Base-by-base conservation (phyloP, 2,329 filamentous ascomycete genomes). In the Xylariaceae sp. region DNA sequence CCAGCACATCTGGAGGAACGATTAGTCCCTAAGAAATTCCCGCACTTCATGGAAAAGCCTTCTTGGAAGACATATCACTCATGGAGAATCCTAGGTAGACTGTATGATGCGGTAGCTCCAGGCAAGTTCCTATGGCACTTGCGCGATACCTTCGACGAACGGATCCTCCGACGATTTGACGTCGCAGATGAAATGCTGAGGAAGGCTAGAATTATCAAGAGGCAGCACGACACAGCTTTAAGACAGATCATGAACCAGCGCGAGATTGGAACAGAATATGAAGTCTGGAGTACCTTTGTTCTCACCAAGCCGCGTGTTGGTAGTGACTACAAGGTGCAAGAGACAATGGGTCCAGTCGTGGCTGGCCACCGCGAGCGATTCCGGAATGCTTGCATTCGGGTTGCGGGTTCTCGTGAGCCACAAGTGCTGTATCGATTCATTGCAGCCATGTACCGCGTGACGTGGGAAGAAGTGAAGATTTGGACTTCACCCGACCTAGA, bases 281-380 rank as follows among this genome's bases (percentile, higher is more conserved):
- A 98, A 65, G 79, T 95, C 10, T 96, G 85, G 82, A 85, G 89
- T 0, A 84, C 88, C 0, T 97, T 96, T 64, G 80, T 91, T 2
- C 73, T 97, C 47, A 77, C 78, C 1, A 88, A 86, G 59, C 86
- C 87, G 7, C 76, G 80, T 1, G 76, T 88, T 21, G 82, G 79
- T 25, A 79, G 76, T 7, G 88, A 93, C 52, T 97, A 94, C 70
- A 95, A 93, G 59, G 80, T 90, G 38, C 83, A 90, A 39, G 92
- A 98, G 64, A 85, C 87, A 14, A 80, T 97, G 23, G 86, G 86
- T 0, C 73, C 75, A 4, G 80, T 92, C 17, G 79, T 85, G 2
- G 71, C 71, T 1, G 72, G 73, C 0, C 69, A 97, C 22, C 88
- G 83, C 57, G 73, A 85, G 6, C 75, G 81, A 6, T 93, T 88